phyloP scores from a whole-genome alignment of 306 rosid genomes.

The Vicia villosa region DNA sequence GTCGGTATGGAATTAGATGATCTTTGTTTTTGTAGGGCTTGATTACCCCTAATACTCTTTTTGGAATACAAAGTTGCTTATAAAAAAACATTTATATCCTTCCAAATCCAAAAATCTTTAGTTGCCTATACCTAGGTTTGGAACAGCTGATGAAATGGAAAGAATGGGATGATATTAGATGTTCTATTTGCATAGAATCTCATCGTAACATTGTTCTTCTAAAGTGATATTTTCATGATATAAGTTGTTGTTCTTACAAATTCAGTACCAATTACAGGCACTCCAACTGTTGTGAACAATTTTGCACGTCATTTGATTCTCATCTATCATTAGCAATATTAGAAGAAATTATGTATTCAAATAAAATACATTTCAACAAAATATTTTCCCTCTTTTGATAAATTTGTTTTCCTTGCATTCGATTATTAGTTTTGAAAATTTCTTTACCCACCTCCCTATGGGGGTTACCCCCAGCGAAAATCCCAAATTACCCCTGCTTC shows the following conservation, averaged over 20 bases:
- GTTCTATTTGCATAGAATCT: conserved; percentile 81
- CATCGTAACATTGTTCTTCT: conserved; percentile 79
- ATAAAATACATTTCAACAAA: no score
- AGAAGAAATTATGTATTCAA: conserved; percentile 60
- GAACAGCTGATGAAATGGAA: conserved; percentile 46
- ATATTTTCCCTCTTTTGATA: no score
- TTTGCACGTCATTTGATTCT: conserved; percentile 63
- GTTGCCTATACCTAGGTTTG: conserved; percentile 36
- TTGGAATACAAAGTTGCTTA: no score
- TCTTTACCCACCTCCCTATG: no score
- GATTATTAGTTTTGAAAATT: no score
- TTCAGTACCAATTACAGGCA: conserved; percentile 83
- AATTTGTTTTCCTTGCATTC: no score
- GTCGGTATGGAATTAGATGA: no score
- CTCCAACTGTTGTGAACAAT: conserved; percentile 87
- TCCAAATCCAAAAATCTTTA: conserved; percentile 46
- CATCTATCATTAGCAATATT: conserved; percentile 49
- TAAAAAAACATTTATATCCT: conserved; percentile 37
- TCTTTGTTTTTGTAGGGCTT: no score
- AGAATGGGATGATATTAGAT: conserved; percentile 77
- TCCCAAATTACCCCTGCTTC: no score
- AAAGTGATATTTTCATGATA: conserved; percentile 67
- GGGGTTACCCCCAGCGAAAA: no score
- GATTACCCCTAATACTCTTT: no score
- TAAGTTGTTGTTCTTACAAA: conserved; percentile 77